These are phyloP conservation scores for Penicillium waksmanii DNA, from an alignment of 495 filamentous ascomycete species.

Conservation along the genomic window DNA sequence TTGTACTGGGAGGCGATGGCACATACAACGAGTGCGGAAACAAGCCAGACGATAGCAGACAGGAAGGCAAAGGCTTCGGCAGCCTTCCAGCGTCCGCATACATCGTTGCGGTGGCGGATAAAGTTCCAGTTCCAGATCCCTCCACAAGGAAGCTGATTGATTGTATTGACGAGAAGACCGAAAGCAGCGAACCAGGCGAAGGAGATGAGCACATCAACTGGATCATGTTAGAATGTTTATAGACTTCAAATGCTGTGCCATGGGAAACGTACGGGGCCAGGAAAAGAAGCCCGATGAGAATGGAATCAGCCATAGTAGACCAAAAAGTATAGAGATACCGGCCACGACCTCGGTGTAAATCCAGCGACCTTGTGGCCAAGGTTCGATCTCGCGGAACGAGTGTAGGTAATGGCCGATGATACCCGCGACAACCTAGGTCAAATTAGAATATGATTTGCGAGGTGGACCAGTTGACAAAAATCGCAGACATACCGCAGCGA, in stretches of 20 bases:
- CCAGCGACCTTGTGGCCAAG: constrained; percentile 52
- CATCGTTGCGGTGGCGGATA: constrained; percentile 33
- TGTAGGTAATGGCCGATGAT: constrained; percentile 59
- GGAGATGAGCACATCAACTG: constrained; percentile 61
- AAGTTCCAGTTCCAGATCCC: constrained; percentile 54
- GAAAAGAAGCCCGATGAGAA: constrained; percentile 50
- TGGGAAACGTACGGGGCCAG: constrained; percentile 43
- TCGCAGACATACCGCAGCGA: constrained; percentile 39
- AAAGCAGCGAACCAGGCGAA: constrained; percentile 68
- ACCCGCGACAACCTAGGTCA: constrained; percentile 55
- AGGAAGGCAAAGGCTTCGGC: constrained; percentile 69
- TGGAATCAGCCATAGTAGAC: constrained; percentile 59
- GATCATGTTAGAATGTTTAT: constrained; percentile 3
- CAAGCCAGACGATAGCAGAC: constrained; percentile 69
- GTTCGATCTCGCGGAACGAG: constrained; percentile 30
- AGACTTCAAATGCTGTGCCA: too few species aligned
- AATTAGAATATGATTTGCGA: not conserved
- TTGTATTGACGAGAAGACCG: constrained; percentile 62
- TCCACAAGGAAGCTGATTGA: constrained; percentile 56
- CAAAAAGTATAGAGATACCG: constrained; percentile 54
- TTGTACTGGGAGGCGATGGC: not conserved
- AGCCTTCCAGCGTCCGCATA: constrained; percentile 67
- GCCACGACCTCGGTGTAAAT: constrained; percentile 67
- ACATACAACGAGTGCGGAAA: constrained; percentile 56
- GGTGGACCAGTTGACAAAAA: not conserved